Conservation (phyloP, 208 protist species). For the Acanthamoeba healyi region DNA sequence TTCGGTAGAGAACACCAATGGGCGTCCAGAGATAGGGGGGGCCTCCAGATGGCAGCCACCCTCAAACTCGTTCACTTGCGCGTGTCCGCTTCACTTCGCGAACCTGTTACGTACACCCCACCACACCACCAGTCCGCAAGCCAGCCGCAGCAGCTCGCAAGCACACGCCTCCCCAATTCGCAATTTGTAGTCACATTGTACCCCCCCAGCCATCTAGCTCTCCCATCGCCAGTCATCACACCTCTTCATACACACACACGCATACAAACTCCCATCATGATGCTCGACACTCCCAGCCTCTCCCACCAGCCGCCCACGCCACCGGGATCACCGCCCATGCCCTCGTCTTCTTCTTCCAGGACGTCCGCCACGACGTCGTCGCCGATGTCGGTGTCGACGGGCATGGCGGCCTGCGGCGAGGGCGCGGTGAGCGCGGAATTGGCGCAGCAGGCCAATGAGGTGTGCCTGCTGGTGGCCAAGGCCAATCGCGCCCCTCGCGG, state of each 20-base stretch:
- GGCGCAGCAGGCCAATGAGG: constrained; percentile 32
- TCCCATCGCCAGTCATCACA: neutral
- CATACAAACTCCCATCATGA: neutral
- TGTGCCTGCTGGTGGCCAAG: constrained; percentile 38
- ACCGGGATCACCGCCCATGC: too few species aligned
- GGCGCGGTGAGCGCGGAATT: neutral
- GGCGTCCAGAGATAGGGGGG: neutral
- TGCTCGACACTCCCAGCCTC: neutral
- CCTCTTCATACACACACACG: neutral
- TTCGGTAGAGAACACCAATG: neutral
- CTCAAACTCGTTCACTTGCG: neutral
- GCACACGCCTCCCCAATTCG: too few species aligned
- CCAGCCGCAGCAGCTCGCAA: too few species aligned
- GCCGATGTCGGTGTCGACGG: neutral
- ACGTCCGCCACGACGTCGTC: neutral
- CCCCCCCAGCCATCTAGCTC: too few species aligned
- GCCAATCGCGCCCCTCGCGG: neutral
- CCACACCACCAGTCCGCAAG: too few species aligned
- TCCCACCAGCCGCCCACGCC: neutral
- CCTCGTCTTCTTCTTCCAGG: neutral
- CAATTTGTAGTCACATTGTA: too few species aligned
- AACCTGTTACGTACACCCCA: too few species aligned
- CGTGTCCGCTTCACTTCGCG: neutral
- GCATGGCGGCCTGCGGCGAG: neutral
- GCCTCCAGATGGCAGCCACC: neutral